Conservation (phyloP, 495 filamentous ascomycete species). For the Aspergillus steynii region DNA sequence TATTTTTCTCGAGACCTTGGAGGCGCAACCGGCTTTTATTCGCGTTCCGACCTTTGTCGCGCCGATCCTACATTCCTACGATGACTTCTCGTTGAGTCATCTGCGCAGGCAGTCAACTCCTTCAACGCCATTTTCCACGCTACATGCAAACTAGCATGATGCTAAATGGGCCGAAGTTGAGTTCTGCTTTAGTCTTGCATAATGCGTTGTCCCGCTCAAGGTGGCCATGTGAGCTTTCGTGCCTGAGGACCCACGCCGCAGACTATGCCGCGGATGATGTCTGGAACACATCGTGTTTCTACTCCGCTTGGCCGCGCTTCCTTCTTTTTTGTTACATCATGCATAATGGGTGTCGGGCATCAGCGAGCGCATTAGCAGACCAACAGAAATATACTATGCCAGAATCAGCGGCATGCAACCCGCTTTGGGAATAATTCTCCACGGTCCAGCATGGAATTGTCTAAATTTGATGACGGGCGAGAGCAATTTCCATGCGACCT, state of each 20-base stretch:
- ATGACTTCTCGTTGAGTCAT: constrained; percentile 21
- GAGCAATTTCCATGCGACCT: constrained; percentile 7
- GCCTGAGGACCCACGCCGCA: constrained; percentile 31
- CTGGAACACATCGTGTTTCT: constrained; percentile 28
- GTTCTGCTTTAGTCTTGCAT: constrained; percentile 43
- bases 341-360: constrained; percentile 40
- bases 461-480: constrained; percentile 2
- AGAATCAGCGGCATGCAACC: not conserved
- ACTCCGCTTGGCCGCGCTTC: constrained; percentile 22
- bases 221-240: constrained; percentile 19
- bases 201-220: constrained; percentile 23
- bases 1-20: constrained; percentile 47
- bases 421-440: constrained; percentile 1
- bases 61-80: constrained; percentile 28
- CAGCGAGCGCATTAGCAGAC: constrained; percentile 66
- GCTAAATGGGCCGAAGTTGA: constrained; percentile 46
- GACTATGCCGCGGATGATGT: constrained; percentile 38
- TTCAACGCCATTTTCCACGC: constrained; percentile 36
- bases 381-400: constrained; percentile 29
- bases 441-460: constrained; percentile 1
- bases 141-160: constrained; percentile 30
- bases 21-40: constrained; percentile 39
- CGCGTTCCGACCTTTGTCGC: constrained; percentile 35
- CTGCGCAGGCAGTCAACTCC: constrained; percentile 42
- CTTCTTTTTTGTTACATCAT: constrained; percentile 9